Evolutionary conservation across 1,139 yeast species (phyloP).

Genomic region (Suhomyces choctaworum): DNA sequence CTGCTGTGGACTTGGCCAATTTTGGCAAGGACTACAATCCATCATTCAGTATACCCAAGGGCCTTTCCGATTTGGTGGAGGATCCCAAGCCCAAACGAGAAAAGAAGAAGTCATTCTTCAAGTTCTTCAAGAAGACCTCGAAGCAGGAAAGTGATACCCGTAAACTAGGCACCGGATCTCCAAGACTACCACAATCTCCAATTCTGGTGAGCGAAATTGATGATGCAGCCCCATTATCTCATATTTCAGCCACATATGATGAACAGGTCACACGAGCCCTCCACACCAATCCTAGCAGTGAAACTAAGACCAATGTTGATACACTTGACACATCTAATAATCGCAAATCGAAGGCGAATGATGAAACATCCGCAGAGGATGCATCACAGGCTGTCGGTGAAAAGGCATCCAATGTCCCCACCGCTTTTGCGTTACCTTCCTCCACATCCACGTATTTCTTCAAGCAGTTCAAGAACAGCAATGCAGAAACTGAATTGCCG

Average conservation of each 20-base stretch:
- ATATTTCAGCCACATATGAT: background rate
- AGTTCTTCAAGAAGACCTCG: slow-evolving; percentile 27
- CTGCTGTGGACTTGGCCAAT: slow-evolving; percentile 42
- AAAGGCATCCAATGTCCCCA: slow-evolving; percentile 25
- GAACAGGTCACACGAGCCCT: background rate
- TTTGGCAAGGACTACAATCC: slow-evolving; percentile 47
- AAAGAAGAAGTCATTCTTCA: slow-evolving; percentile 19
- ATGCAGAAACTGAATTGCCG: slow-evolving; percentile 6
- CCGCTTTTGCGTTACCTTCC: slow-evolving; percentile 49
- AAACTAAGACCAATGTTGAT: background rate
- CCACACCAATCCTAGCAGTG: background rate
- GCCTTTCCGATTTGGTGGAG: slow-evolving; percentile 18
- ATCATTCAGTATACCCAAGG: slow-evolving; percentile 28
- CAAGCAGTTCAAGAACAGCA: slow-evolving; percentile 22
- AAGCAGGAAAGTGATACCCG: slow-evolving; percentile 11
- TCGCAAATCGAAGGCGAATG: too few relatives aligned
- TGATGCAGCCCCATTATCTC: background rate
- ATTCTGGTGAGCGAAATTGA: slow-evolving; percentile 12
- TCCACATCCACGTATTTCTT: slow-evolving; percentile 46
- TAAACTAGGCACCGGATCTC: slow-evolving; percentile 12
- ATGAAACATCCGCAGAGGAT: too few relatives aligned
- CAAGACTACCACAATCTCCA: slow-evolving; percentile 20
- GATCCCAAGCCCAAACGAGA: slow-evolving; percentile 9
- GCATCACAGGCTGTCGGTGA: too few relatives aligned
- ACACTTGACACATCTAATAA: too few relatives aligned